Conservation (phyloP, 495 filamentous ascomycete genomes). For the Schizothecium vesticola region DNA sequence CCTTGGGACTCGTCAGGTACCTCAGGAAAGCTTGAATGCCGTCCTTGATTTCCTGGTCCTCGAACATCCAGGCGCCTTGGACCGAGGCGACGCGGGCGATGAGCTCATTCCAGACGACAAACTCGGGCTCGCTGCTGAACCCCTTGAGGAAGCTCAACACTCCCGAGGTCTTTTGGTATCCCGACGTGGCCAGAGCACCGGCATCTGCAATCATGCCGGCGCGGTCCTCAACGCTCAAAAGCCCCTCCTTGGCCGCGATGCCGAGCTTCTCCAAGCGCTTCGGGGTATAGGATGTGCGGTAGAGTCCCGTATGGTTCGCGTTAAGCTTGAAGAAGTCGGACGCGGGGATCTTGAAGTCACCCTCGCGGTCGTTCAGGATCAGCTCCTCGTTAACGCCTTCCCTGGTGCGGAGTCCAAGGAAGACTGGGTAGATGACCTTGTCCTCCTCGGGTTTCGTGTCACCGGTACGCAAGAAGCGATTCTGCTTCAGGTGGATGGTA, state of each 20-base stretch:
- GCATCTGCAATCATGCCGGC: constrained; percentile 96
- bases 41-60: constrained; percentile 64
- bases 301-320: constrained; percentile 68
- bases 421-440: constrained; percentile 68
- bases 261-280: constrained; percentile 66
- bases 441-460: constrained; percentile 82
- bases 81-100: constrained; percentile 67
- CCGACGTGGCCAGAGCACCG: constrained; percentile 80
- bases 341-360: constrained; percentile 60
- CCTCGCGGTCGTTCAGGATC: constrained; percentile 67
- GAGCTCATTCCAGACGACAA: constrained; percentile 93
- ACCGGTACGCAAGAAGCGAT: constrained; percentile 67
- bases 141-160: constrained; percentile 78
- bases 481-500: constrained; percentile 65
- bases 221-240: constrained; percentile 88
- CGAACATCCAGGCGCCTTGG: constrained; percentile 83
- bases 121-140: constrained; percentile 78
- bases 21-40: constrained; percentile 78
- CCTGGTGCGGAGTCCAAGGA: constrained; percentile 63
- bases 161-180: constrained; percentile 89
- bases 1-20: constrained; percentile 65
- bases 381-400: constrained; percentile 56
- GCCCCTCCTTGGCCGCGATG: constrained; percentile 75
- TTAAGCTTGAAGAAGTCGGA: constrained; percentile 74
- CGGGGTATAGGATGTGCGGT: constrained; percentile 65